Evolutionary conservation across 257 asterid genomes (phyloP), one percentile per base, ranked within the genome.

Genomic region (Phtheirospermum japonicum): DNA sequence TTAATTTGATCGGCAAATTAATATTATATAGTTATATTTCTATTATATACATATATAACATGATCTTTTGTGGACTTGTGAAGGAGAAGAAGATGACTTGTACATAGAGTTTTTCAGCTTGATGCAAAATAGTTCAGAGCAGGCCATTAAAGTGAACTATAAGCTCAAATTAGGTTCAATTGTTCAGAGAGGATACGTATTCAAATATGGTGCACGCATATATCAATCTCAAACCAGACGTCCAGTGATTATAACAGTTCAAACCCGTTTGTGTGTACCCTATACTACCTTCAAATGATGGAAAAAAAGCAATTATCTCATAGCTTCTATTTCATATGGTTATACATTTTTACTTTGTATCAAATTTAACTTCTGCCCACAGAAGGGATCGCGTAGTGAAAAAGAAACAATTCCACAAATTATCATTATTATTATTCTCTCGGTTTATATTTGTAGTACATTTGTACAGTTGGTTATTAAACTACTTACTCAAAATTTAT

Each of bases 81-180:
- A 78, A 90, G 98, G 96, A 85, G 79, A 91, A 84, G 77, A 17
- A 82, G 79, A 84, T 93, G 96, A n/a, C n/a, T n/a, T n/a, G n/a
- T n/a, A n/a, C n/a, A n/a, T n/a, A n/a, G n/a, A n/a, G n/a, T n/a
- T n/a, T n/a, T 57, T 48, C 42, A 48, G 20, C 55, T 23, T 53
- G 49, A 43, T 69, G 39, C 51, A 69, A 42, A 9, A 32, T 53
- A 39, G 18, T 59, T 37, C 16, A 9, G n/a, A 46, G 26, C 61
- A n/a, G 49, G 51, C 36, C 10, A 52, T 5, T 9, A 14, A 55
- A 43, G 40, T 32, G 7, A 28, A 20, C 30, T 14, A 63, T 52
- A n/a, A 48, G 57, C 61, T 57, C 54, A 52, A 32, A 39, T 11
- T 58, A 20, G 49, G 63, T 16, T 23, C 33, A 16, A 36, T 34